These are phyloP conservation scores for Claviceps sp. DNA, from an alignment of 2,329 filamentous ascomycete genomes.

Conservation along the genomic window DNA sequence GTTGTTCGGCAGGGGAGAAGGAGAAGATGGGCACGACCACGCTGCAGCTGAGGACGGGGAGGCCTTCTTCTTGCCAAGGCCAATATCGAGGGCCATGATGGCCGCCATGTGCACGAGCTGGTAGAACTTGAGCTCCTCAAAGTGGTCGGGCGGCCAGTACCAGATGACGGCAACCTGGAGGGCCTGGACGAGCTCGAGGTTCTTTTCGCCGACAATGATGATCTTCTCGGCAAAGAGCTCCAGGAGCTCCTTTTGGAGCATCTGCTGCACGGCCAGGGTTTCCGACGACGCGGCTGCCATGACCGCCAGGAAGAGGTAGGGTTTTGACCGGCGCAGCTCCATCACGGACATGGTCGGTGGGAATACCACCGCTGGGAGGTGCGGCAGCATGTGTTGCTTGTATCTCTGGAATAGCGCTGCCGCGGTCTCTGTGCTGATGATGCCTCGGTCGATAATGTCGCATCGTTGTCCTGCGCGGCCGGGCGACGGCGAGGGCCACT, in stretches of 20 bases:
- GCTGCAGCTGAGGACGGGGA: too few relatives aligned
- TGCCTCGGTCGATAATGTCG: constrained; percentile 45
- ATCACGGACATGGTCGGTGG: constrained; percentile 36
- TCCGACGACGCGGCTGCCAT: constrained; percentile 53
- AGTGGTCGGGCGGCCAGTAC: constrained; percentile 73
- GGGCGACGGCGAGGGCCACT: background rate
- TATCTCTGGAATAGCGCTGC: constrained; percentile 44
- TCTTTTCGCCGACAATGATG: constrained; percentile 65
- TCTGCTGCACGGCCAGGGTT: constrained; percentile 40
- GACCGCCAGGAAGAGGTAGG: constrained; percentile 56
- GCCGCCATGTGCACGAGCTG: constrained; percentile 71
- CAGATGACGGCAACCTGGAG: constrained; percentile 65
- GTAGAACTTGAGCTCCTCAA: constrained; percentile 82
- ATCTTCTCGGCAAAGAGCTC: constrained; percentile 61
- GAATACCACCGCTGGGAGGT: constrained; percentile 51
- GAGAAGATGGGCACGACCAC: too few relatives aligned
- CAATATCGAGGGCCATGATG: constrained; percentile 73
- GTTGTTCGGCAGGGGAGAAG: too few relatives aligned
- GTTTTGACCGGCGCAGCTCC: constrained; percentile 44
- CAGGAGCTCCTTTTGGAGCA: constrained; percentile 56
- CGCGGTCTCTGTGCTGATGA: constrained; percentile 43
- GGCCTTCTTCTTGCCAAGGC: constrained; percentile 41
- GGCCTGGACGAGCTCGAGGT: constrained; percentile 69
- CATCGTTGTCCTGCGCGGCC: constrained; percentile 6
- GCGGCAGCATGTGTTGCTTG: constrained; percentile 43